phyloP scores from a whole-genome alignment of 148 eudicot species.

The Rhododendron molle region DNA sequence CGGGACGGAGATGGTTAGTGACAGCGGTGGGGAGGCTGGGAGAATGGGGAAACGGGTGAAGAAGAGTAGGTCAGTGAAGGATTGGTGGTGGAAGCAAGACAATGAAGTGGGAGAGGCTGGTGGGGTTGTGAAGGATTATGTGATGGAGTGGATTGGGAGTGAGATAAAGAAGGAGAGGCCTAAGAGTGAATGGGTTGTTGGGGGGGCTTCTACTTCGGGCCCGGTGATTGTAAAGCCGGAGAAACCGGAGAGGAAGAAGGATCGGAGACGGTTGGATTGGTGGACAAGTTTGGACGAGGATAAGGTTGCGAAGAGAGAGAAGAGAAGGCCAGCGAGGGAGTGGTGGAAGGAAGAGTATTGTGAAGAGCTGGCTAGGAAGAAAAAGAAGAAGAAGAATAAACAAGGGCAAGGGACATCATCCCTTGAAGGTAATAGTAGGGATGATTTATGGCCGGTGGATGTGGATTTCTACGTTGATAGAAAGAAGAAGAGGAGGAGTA shows the following conservation, averaged over 20 bases:
- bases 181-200: conserved; percentile 41
- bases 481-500: conserved; percentile 16
- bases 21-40: conserved; percentile 12
- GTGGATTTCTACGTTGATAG: conserved; percentile 37
- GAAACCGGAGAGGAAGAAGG: conserved; percentile 48
- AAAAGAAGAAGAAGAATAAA: conserved; percentile 60
- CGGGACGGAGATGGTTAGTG: conserved; percentile 19
- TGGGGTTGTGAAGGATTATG: conserved; percentile 77
- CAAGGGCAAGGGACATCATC: conserved; percentile 15
- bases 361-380: conserved; percentile 71
- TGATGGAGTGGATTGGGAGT: conserved; percentile 89
- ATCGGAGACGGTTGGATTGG: conserved; percentile 64
- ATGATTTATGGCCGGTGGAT: conserved; percentile 70
- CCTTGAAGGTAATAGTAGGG: conserved; percentile 38
- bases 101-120: conserved; percentile 26
- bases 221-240: conserved; percentile 25
- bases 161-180: conserved; percentile 72
- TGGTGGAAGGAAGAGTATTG: conserved; percentile 97
- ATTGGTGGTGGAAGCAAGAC: conserved; percentile 70
- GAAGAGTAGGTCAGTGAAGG: conserved; percentile 35
- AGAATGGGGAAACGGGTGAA: conserved; percentile 30
- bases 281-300: conserved; percentile 72
- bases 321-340: conserved; percentile 75
- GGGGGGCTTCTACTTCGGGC: conserved; percentile 47
- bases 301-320: conserved; percentile 46